Evolutionary conservation across 345 rosid species (phyloP).

Genomic region (Mangifera indica): DNA sequence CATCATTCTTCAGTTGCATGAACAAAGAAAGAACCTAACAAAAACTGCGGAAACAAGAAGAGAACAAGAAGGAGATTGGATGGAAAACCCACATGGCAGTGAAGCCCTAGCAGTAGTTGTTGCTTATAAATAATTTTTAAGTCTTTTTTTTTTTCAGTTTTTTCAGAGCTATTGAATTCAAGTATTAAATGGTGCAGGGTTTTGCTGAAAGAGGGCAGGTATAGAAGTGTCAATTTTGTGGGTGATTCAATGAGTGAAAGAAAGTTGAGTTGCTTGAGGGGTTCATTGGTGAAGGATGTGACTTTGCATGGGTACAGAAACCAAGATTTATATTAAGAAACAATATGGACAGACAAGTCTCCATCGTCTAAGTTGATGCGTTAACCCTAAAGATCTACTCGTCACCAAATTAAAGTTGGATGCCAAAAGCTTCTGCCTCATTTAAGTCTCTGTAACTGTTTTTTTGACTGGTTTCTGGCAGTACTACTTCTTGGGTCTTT

Average conservation of each 20-base stretch:
- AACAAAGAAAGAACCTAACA: background rate
- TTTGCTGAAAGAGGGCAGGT: constrained; percentile 23
- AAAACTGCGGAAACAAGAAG: background rate
- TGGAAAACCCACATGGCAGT: constrained; percentile 24
- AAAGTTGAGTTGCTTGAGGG: constrained; percentile 8
- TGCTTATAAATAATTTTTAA: background rate
- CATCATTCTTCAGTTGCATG: constrained; percentile 14
- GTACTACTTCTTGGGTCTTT: background rate
- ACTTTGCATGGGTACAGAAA: constrained; percentile 27
- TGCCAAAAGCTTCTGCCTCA: background rate
- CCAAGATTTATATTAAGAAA: constrained; percentile 18
- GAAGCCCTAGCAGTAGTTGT: background rate
- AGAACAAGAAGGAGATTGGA: constrained; percentile 36
- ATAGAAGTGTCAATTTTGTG: constrained; percentile 16
- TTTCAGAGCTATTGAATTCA: background rate
- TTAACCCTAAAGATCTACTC: background rate
- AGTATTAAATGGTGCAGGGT: constrained; percentile 23
- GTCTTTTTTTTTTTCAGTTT: too few species aligned
- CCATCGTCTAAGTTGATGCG: constrained; percentile 5
- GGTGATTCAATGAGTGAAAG: constrained; percentile 7
- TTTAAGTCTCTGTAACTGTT: constrained; percentile 7
- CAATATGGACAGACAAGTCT: constrained; percentile 15
- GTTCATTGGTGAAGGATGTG: constrained; percentile 24
- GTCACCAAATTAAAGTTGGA: background rate
- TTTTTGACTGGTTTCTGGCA: background rate